Evolutionary conservation across 495 filamentous ascomycete species (phyloP).

Genomic region (Articulospora tetracladia): DNA sequence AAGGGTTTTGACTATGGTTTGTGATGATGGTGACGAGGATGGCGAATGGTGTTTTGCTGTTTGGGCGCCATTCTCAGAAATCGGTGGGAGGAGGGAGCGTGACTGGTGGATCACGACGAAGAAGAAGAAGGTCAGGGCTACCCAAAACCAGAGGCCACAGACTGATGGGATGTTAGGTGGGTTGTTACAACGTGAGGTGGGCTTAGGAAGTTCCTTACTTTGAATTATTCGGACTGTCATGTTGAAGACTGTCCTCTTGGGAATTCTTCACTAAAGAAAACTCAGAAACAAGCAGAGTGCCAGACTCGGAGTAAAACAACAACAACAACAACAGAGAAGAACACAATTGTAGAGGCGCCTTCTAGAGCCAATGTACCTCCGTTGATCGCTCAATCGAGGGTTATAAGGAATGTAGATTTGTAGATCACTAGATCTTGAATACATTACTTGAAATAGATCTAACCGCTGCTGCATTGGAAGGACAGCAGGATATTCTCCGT

Average conservation of each 20-base stretch:
- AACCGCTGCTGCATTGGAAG: not conserved
- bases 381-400: not conserved
- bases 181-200: not conserved
- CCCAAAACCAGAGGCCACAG: constrained; percentile 20
- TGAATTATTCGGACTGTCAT: constrained; percentile 16
- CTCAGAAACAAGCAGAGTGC: not conserved
- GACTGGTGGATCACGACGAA: constrained; percentile 14
- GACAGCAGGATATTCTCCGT: not conserved
- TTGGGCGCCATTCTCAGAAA: not conserved
- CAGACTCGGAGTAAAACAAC: not conserved
- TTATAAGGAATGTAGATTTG: not conserved
- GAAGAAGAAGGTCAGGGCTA: constrained; percentile 15
- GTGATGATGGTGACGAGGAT: not conserved
- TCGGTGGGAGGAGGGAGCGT: constrained; percentile 1
- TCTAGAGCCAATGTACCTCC: not conserved
- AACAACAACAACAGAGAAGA: not conserved
- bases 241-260: constrained; percentile 1
- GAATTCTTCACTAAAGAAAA: not conserved
- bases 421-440: not conserved
- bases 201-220: not conserved
- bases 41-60: not conserved
- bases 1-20: not conserved
- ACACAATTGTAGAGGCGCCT: not conserved
- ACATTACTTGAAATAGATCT: not conserved
- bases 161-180: constrained; percentile 3